phyloP scores from a whole-genome alignment of 225 moss, liverwort and hornwort genomes.

The Anthoceros angustus region DNA sequence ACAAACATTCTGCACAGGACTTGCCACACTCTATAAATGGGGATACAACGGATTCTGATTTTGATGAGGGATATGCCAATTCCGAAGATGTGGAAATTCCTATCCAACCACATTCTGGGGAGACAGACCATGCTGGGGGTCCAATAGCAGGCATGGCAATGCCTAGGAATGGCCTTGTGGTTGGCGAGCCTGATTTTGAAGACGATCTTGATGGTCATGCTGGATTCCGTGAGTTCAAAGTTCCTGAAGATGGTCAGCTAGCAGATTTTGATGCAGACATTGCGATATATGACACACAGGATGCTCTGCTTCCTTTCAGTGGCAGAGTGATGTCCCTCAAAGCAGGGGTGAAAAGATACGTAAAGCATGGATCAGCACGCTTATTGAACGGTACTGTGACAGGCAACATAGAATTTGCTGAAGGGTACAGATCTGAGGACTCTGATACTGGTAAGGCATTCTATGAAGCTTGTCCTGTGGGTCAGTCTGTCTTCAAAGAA shows the following conservation, averaged over 20 bases:
- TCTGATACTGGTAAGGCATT: background rate
- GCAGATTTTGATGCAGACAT: background rate
- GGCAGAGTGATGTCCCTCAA: background rate
- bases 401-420: background rate
- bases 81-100: background rate
- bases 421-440: background rate
- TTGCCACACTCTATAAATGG: background rate
- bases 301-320: background rate
- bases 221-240: background rate
- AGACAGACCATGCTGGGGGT: background rate
- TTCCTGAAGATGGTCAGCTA: background rate
- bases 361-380: background rate
- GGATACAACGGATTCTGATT: background rate
- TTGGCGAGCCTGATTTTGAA: background rate
- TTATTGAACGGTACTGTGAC: background rate
- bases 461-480: background rate
- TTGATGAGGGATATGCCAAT: background rate
- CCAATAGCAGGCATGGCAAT: background rate
- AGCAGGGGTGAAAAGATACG: background rate
- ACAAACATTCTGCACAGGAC: background rate
- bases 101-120: background rate
- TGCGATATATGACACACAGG: background rate
- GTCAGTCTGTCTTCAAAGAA: background rate
- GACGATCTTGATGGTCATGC: background rate
- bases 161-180: background rate